Evolutionary conservation across 2,329 filamentous ascomycete genomes (phyloP), one percentile per base, ranked within the genome.

Genomic region (Aspergillus chevalieri): DNA sequence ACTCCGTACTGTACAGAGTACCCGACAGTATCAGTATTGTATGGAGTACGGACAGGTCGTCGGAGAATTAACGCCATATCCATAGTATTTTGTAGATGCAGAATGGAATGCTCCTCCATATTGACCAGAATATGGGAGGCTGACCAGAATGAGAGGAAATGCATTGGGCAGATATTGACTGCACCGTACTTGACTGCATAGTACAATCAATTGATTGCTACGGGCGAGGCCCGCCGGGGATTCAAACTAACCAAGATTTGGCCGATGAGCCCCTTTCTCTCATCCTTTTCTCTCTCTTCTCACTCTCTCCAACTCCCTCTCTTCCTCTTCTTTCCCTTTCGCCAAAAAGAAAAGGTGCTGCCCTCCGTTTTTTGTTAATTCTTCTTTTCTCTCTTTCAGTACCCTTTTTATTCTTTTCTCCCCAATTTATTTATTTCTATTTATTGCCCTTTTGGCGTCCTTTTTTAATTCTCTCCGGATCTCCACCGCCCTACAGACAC

Each of bases 321-420:
- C 41, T 22, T 43, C 12, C 19, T 43, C 41, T 22, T 24, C 14
- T 14, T 50, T 48, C 47, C 52, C 54, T 53, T 46, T 48, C 21
- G 10, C 26, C 17, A 38, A 38, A 38, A 38, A 55, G 50, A 57
- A 57, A 57, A 57, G 53, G 57, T 57, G 58, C 55, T 53, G 52
- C 43, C 51, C 48, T 49, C 55, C 52, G 46, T 46, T 21, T 21
- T 21, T 14, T 41, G 10, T 41, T 51, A 44, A 48, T 57, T 51
- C 53, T 57, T 63, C 64, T 62, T 60, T 61, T 66, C 63, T 63
- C 62, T 67, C 38, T 41, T 41, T 41, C 38, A 41, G 15, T 21
- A 22, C 10, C 17, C 38, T 41, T 41, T 21, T 10, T 19, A 62
- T 63, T 56, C 52, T 54, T 56, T 48, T 53, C 57, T 58, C 55